These are phyloP conservation scores for Oryza meridionalis DNA, from an alignment of 176 grass and related monocot genomes.

Conservation along the genomic window DNA sequence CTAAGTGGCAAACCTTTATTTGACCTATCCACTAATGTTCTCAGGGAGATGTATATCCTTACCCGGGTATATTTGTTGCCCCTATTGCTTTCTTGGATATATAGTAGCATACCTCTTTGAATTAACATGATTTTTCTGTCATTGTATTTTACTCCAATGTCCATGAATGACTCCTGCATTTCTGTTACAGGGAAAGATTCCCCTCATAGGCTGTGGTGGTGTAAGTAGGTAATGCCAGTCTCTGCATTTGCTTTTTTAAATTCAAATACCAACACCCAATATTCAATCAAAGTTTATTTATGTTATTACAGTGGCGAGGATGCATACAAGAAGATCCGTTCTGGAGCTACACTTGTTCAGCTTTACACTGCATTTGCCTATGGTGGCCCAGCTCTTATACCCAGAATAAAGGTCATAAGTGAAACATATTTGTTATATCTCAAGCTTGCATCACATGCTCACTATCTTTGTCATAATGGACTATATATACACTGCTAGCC, in stretches of 20 bases:
- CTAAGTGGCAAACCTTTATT: constrained; percentile 98
- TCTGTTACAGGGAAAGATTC: constrained; percentile 82
- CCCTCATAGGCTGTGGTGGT: constrained; percentile 90
- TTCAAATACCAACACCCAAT: constrained; percentile 18
- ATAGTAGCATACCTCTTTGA: not conserved
- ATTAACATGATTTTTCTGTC: constrained; percentile 31
- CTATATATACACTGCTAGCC: not conserved
- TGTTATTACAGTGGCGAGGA: constrained; percentile 72
- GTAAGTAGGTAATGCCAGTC: constrained; percentile 70
- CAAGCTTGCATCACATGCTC: not conserved
- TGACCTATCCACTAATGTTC: constrained; percentile 78
- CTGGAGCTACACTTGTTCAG: constrained; percentile 92
- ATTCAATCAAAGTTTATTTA: constrained; percentile 31
- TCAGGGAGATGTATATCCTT: constrained; percentile 93
- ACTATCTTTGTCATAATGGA: not conserved
- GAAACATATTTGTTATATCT: constrained; percentile 12
- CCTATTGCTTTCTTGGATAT: constrained; percentile 23
- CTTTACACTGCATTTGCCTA: constrained; percentile 91
- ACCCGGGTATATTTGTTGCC: constrained; percentile 59
- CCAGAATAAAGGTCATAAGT: constrained; percentile 80
- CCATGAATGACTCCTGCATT: constrained; percentile 29
- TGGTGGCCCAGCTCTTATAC: constrained; percentile 86
- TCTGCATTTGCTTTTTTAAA: constrained; percentile 12
- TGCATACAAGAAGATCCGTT: constrained; percentile 96
- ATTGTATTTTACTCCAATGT: constrained; percentile 17